Base-by-base conservation (phyloP, 306 rosid species). In the Luffa aegyptiaca region DNA sequence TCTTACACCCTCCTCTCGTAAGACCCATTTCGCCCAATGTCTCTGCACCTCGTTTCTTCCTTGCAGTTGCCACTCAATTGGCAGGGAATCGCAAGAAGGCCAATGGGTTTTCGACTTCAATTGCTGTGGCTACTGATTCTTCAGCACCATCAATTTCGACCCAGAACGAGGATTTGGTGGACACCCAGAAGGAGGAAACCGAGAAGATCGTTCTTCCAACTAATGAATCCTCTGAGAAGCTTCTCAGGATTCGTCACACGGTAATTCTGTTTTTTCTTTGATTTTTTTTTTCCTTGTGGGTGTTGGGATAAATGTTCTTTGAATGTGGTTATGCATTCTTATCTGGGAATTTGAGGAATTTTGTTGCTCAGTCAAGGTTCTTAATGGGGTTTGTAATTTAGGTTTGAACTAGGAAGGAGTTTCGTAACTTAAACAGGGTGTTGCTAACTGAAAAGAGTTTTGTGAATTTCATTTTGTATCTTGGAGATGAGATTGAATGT, bases 231-330 rank as follows among this genome's bases (percentile, higher is more conserved):
- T 95, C 99, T 1, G 87, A 84, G 79, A 86, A 79, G 45, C 96
- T 95, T 41, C 98, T 95, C 82, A 86, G 94, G 81, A 86, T 95
- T 72, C 99, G 99, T 41, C 99, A 95, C 84, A 86, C 99, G 93
- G 99, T 95, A 85, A 76, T 79, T 66, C 35, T 57, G 16, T 75
- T 20, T 44, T 13, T 53, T 48, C 49, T 37, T 16, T 3, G 3
- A 36, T 62, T 18, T 52, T 21, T 51, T 62, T 18, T 52, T 41
- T 51, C 33, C n/a, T n/a, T 57, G 10, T 56, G 56, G 66, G 11
- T 41, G 2, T 44, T 75, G 14, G 21, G 45, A 20, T 21, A 13
- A 8, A 20, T 42, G 45, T 31, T 51, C 10, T 31, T 49, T 33
- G 55, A 49, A 7, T 14, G 14, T 35, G 78, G 42, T 10, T 51